A percentile compares a stretch with the other conserved stretches of the same genome.
Conservation (phyloP, 2,329 filamentous ascomycete species). For the Phoma sp. region DNA sequence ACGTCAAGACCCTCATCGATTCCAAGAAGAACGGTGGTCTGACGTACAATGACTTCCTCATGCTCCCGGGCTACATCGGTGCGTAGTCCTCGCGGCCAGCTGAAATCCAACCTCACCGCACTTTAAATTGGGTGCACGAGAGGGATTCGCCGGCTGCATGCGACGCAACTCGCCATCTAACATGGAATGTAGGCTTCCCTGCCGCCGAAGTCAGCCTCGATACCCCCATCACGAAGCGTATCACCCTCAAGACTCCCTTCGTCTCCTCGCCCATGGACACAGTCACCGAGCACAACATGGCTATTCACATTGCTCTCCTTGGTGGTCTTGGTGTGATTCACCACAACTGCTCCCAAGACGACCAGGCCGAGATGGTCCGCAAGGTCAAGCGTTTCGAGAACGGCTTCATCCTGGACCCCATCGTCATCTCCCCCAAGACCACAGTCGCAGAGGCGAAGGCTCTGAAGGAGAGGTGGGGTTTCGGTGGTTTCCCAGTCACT, state of each 20-base stretch:
- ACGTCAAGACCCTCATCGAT: conserved; percentile 86
- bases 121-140: conserved; percentile 7
- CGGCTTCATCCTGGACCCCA: conserved; percentile 95
- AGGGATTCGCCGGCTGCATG: conserved; percentile 6
- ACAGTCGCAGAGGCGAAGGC: conserved; percentile 91
- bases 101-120: conserved; percentile 1
- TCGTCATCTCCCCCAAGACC: conserved; percentile 86
- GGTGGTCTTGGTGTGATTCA: conserved; percentile 94
- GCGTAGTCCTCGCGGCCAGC: conserved; percentile 32
- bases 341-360: conserved; percentile 98
- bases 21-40: conserved; percentile 90
- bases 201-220: conserved; percentile 89
- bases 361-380: conserved; percentile 97
- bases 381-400: conserved; percentile 99
- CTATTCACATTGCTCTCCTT: conserved; percentile 92
- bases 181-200: conserved; percentile 71
- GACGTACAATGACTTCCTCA: conserved; percentile 98
- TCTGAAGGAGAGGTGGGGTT: conserved; percentile 97
- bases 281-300: conserved; percentile 99
- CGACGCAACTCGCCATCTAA: conserved; percentile 20
- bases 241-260: conserved; percentile 94
- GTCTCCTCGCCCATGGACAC: conserved; percentile 99
- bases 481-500: conserved; percentile 97
- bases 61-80: conserved; percentile 96
- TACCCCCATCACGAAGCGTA: conserved; percentile 91